Percentiles rank a stretch among this genome's conserved stretches.
Conservation (phyloP, 2,329 filamentous ascomycete genomes). For the Gnomoniopsis smithogilvyi region DNA sequence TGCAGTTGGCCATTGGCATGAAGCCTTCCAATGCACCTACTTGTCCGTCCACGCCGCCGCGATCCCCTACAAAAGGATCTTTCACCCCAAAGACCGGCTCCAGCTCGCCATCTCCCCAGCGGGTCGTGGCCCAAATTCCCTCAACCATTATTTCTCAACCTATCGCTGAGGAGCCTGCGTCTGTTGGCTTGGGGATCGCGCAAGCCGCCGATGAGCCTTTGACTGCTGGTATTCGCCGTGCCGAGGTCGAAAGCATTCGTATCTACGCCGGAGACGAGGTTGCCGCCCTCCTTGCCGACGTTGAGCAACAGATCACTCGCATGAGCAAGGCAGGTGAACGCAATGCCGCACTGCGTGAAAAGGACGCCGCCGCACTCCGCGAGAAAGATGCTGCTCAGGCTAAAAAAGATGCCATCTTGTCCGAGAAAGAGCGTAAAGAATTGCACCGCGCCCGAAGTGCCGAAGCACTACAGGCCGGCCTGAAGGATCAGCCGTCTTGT, state of each 20-base stretch:
- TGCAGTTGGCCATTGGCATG: conserved; percentile 40
- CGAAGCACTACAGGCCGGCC: conserved; percentile 42
- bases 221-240: conserved; percentile 26
- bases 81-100: conserved; percentile 31
- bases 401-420: conserved; percentile 17
- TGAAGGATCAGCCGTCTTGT: conserved; percentile 29
- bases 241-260: conserved; percentile 61
- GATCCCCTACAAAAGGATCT: conserved; percentile 51
- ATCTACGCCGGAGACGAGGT: conserved; percentile 67
- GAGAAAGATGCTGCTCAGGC: conserved; percentile 12
- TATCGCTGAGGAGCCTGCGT: conserved; percentile 41
- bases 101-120: conserved; percentile 45
- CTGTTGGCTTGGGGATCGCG: conserved; percentile 23
- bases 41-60: conserved; percentile 54
- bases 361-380: conserved; percentile 16
- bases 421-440: conserved; percentile 36
- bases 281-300: conserved; percentile 63
- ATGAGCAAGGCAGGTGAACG: conserved; percentile 35
- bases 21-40: conserved; percentile 29
- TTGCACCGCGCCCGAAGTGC: conserved; percentile 49
- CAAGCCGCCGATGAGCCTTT: conserved; percentile 19
- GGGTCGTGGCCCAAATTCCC: conserved; percentile 50
- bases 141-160: conserved; percentile 54
- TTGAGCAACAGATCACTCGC: conserved; percentile 57
- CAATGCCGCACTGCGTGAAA: conserved; percentile 33